These are phyloP conservation scores for Oryza glumipatula DNA, from an alignment of 176 grass and related monocot species.

Conservation along the genomic window DNA sequence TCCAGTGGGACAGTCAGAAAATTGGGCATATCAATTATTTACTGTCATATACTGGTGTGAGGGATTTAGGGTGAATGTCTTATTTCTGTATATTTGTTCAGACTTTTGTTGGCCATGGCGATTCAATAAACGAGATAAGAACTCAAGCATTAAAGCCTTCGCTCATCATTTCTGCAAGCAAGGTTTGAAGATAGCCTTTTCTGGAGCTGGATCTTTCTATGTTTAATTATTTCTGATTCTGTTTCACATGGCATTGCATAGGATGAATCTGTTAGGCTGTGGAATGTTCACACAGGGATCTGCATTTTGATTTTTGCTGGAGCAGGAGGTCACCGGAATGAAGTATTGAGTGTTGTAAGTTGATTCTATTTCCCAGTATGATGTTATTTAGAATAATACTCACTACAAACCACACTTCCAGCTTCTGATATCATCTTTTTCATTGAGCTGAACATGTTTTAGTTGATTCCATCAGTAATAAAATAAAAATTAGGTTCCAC, in stretches of 20 bases:
- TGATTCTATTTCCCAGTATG: constrained; percentile 2
- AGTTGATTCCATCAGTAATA: constrained; percentile 7
- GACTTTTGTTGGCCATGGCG: constrained; percentile 91
- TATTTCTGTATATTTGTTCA: constrained; percentile 42
- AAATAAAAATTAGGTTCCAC: background rate
- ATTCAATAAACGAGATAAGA: constrained; percentile 87
- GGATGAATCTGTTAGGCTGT: constrained; percentile 97
- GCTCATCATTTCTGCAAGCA: constrained; percentile 96
- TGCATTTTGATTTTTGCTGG: constrained; percentile 96
- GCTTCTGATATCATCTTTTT: background rate
- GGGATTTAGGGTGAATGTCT: background rate
- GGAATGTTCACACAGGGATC: constrained; percentile 98
- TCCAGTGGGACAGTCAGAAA: background rate
- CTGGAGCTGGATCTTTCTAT: constrained; percentile 9
- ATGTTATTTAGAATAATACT: constrained; percentile 18
- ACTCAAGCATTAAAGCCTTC: constrained; percentile 89
- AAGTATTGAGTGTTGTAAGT: constrained; percentile 99
- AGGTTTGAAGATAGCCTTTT: constrained; percentile 52
- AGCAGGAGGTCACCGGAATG: constrained; percentile 92
- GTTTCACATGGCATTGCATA: constrained; percentile 40
- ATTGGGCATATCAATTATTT: constrained; percentile 13
- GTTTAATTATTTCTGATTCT: constrained; percentile 38
- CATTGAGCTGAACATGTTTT: background rate
- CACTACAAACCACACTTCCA: constrained; percentile 10
- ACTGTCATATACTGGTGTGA: constrained; percentile 5